Conservation (phyloP, 2,329 filamentous ascomycete genomes). For the Fusarium sp. region DNA sequence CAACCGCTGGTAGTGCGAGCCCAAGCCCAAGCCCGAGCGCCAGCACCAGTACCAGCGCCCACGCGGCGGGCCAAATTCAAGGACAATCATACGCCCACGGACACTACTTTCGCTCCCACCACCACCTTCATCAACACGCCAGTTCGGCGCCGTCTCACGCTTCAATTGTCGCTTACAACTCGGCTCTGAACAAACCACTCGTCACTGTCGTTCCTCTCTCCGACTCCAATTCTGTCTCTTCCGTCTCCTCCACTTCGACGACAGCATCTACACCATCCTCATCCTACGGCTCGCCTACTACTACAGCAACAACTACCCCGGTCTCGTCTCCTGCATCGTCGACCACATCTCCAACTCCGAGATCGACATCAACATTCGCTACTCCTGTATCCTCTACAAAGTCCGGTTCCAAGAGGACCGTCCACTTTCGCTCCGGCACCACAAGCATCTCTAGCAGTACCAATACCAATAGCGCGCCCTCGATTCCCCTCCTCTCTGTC, state of each 20-base stretch:
- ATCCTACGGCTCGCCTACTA: slow-evolving; percentile 35
- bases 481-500: slow-evolving; percentile 52
- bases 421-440: slow-evolving; percentile 33
- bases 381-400: slow-evolving; percentile 32
- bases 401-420: slow-evolving; percentile 33
- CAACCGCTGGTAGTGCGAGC: slow-evolving; percentile 23
- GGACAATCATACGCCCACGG: slow-evolving; percentile 20
- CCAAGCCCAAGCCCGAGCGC: slow-evolving; percentile 4
- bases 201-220: slow-evolving; percentile 42
- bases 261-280: slow-evolving; percentile 39
- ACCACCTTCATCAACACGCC: slow-evolving; percentile 38
- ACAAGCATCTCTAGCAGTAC: slow-evolving; percentile 33
- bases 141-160: slow-evolving; percentile 40
- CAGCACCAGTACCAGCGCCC: background rate
- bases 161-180: slow-evolving; percentile 43
- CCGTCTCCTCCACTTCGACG: slow-evolving; percentile 38
- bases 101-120: slow-evolving; percentile 46
- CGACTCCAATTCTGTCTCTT: slow-evolving; percentile 43
- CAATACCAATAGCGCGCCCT: slow-evolving; percentile 54
- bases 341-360: slow-evolving; percentile 42
- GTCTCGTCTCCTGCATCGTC: slow-evolving; percentile 42
- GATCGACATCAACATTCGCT: slow-evolving; percentile 40
- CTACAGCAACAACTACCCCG: slow-evolving; percentile 37
- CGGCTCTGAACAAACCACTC: slow-evolving; percentile 43
- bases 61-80: slow-evolving; percentile 7